Evolutionary conservation across 768 basidiomycete species (phyloP).

Genomic region (Fomitopsis pulvina): DNA sequence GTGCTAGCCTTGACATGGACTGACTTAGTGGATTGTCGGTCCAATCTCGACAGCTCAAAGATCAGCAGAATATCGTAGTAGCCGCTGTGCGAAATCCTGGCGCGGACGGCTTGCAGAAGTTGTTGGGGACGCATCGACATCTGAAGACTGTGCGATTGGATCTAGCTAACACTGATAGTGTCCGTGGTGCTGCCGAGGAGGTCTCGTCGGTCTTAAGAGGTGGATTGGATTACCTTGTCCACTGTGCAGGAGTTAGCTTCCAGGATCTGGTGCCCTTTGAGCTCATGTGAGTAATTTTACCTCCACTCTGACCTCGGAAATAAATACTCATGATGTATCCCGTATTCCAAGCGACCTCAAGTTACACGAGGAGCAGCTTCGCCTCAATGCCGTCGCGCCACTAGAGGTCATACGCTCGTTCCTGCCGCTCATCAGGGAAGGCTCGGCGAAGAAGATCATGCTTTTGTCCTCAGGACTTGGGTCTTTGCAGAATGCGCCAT

Average conservation of each 20-base stretch:
- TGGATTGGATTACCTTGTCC: not conserved
- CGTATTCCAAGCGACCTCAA: conserved; percentile 4
- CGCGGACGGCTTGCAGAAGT: not conserved
- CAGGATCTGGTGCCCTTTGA: not conserved
- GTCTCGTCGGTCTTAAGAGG: not conserved
- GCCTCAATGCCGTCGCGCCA: not conserved
- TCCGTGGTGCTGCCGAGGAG: not conserved
- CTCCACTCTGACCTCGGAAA: not conserved
- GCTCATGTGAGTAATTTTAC: not conserved
- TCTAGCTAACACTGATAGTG: not conserved
- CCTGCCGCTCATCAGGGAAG: not conserved
- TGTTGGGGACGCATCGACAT: not conserved
- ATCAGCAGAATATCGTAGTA: not conserved
- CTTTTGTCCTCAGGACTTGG: not conserved
- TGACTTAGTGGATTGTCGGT: not conserved
- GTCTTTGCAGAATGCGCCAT: not conserved
- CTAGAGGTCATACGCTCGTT: not conserved
- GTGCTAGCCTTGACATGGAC: not conserved
- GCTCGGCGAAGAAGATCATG: conserved; percentile 1
- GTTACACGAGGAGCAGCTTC: conserved; percentile 1
- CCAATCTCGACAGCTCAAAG: not conserved
- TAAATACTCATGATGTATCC: not conserved
- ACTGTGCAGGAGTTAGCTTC: not conserved
- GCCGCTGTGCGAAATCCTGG: not conserved
- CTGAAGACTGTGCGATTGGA: not conserved